Evolutionary conservation across 2,329 filamentous ascomycete species (phyloP).

Genomic region (Colletotrichum sp.): DNA sequence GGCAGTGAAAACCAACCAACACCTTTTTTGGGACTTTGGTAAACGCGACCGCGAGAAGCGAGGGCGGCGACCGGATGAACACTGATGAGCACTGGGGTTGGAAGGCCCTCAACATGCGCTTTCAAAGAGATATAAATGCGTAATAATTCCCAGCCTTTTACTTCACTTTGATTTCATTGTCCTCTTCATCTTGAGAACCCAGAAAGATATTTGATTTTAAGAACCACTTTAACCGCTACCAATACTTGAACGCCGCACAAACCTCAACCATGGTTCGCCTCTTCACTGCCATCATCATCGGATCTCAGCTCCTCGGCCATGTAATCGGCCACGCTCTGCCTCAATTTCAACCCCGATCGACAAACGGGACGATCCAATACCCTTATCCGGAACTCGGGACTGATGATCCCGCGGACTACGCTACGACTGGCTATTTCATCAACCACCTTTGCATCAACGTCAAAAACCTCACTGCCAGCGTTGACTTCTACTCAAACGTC

Average conservation of each 20-base stretch:
- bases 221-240: not conserved
- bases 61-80: not conserved
- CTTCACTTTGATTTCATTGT: not conserved
- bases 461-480: constrained; percentile 31
- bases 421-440: constrained; percentile 37
- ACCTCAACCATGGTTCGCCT: not conserved
- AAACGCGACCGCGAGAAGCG: not conserved
- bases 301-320: not conserved
- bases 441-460: constrained; percentile 39
- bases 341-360: not conserved
- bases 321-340: not conserved
- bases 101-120: not conserved
- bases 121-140: not conserved
- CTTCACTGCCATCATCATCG: not conserved
- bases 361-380: not conserved
- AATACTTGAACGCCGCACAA: not conserved
- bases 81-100: not conserved
- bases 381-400: constrained; percentile 4
- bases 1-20: not conserved
- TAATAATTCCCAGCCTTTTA: not conserved
- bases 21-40: not conserved
- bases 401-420: constrained; percentile 26
- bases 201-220: not conserved
- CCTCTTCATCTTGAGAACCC: not conserved
- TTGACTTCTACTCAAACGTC: constrained; percentile 36